Evolutionary conservation across 495 filamentous ascomycete species (phyloP).

Genomic region (Aspergillus avenaceus): DNA sequence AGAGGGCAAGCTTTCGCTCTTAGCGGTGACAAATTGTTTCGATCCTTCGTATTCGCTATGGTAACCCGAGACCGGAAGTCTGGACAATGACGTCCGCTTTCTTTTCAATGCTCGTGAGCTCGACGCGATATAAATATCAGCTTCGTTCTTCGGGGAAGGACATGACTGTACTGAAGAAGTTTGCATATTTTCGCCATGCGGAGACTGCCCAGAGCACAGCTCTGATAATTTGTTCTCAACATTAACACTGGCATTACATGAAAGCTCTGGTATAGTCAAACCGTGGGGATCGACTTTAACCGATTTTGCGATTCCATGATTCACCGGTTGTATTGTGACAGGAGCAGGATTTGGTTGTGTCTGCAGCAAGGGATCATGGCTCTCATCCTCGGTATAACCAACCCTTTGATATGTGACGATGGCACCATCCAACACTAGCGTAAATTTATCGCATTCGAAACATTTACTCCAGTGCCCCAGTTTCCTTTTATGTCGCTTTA

Average conservation of each 20-base stretch:
- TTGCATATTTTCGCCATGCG: background rate
- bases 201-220: background rate
- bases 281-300: background rate
- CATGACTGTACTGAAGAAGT: constrained; percentile 12
- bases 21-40: constrained; percentile 22
- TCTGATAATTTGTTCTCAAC: background rate
- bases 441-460: constrained; percentile 27
- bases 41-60: constrained; percentile 1
- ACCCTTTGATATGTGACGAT: constrained; percentile 26
- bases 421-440: constrained; percentile 19
- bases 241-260: background rate
- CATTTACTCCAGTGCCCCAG: constrained; percentile 29
- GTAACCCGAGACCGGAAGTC: background rate
- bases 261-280: too few relatives aligned
- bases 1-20: constrained; percentile 31
- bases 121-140: constrained; percentile 37
- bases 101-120: constrained; percentile 20
- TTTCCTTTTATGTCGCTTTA: constrained; percentile 38
- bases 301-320: background rate
- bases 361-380: background rate
- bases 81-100: constrained; percentile 16
- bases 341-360: background rate
- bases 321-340: background rate
- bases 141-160: constrained; percentile 6
- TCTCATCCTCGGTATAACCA: constrained; percentile 2